Conservation (phyloP, 768 basidiomycete species). For the Phanerochaete sordida region DNA sequence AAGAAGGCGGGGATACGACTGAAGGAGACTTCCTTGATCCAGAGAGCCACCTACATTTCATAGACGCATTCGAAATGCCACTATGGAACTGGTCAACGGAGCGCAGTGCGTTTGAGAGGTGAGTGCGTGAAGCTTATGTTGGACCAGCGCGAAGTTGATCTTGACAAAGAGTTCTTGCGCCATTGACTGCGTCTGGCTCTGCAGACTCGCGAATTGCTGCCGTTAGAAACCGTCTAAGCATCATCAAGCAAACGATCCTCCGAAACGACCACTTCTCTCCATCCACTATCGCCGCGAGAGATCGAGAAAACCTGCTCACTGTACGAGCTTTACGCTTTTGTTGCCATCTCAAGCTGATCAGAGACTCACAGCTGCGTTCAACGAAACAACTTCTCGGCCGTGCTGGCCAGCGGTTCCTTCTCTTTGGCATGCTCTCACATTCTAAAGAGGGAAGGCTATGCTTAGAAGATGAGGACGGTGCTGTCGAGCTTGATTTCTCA, state of each 20-base stretch:
- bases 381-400: constrained; percentile 95
- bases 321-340: constrained; percentile 38
- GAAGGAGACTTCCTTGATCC: constrained; percentile 72
- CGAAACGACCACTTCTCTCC: constrained; percentile 98
- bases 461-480: constrained; percentile 91
- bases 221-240: constrained; percentile 79
- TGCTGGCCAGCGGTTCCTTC: constrained; percentile 83
- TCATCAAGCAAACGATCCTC: constrained; percentile 90
- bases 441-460: constrained; percentile 89
- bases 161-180: constrained; percentile 42
- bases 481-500: constrained; percentile 84
- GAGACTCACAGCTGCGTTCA: constrained; percentile 68
- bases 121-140: not conserved
- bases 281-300: constrained; percentile 86
- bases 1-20: constrained; percentile 47
- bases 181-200: constrained; percentile 74
- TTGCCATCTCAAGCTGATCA: not conserved
- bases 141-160: not conserved
- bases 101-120: constrained; percentile 88
- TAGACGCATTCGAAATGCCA: constrained; percentile 96
- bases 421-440: constrained; percentile 89
- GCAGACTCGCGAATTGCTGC: constrained; percentile 79
- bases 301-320: constrained; percentile 85
- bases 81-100: constrained; percentile 88
- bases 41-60: constrained; percentile 74